Evolutionary conservation across 768 basidiomycete genomes (phyloP), one percentile per base, ranked within the genome.

Genomic region (Suillus spraguei): DNA sequence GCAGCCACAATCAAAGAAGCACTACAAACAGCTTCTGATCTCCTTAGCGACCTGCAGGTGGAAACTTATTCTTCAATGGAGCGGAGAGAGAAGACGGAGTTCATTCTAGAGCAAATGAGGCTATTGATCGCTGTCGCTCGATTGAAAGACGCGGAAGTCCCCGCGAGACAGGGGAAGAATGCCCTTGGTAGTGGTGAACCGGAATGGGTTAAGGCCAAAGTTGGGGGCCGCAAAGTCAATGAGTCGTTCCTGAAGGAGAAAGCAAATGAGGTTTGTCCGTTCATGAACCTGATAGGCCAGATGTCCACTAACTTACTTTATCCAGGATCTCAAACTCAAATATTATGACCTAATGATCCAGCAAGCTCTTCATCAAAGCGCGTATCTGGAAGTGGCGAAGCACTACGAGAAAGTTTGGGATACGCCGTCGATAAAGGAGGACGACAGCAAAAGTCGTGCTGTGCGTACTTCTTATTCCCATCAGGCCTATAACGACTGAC

Each of bases 31-130:
- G 95, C 97, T 7, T 95, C 94, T 0, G 97, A 99, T 66, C 80
- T 99, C 35, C 83, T 99, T 65, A 90, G 90, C 28, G 97, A 99
- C 63, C 86, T 99, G 3, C 96, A 98, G 79, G 96, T 99, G 44
- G 97, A 99, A 78, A 99, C 97, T 2, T 99, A 98, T 74, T 98
- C 96, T 16, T 95, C 94, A 7, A 99, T 99, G 97, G 94, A 98
- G 67, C 88, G 95, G 64, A 81, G 92, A 71, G 97, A 99, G 77
- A 99, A 99, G 83, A 97, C 95, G 5, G 95, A 99, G 74, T 98
- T 99, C 71, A 92, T 99, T 68, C 79, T 99, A 50, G 97, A 99
- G 76, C 97, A 99, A 77, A 99, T 99, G 95, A 84, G 97, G 63
- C 75, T 99, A 59, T 81, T 96, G 70, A 86, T 92, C 59, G 82